Evolutionary conservation across 2,329 filamentous ascomycete genomes (phyloP).

Genomic region (Moelleriella libera): DNA sequence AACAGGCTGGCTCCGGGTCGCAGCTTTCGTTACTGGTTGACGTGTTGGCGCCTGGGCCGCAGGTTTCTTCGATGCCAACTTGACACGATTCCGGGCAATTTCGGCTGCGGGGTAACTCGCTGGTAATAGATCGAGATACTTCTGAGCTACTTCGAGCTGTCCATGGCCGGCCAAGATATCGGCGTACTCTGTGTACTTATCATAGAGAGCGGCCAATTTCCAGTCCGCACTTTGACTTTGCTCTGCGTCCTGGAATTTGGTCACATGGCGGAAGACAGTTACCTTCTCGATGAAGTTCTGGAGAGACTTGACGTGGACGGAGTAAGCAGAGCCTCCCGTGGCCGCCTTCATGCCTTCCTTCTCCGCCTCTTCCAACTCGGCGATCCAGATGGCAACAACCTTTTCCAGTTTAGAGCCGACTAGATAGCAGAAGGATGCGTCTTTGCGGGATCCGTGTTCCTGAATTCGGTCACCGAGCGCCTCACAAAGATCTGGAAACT

Average conservation of each 20-base stretch:
- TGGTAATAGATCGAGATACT: conserved; percentile 81
- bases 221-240: conserved; percentile 59
- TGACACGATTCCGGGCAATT: conserved; percentile 71
- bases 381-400: conserved; percentile 86
- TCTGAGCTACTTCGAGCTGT: conserved; percentile 72
- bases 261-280: conserved; percentile 86
- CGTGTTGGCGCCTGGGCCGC: conserved; percentile 11
- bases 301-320: conserved; percentile 74
- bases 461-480: conserved; percentile 82
- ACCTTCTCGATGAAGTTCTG: conserved; percentile 98
- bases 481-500: conserved; percentile 92
- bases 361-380: conserved; percentile 77
- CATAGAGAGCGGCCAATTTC: conserved; percentile 80
- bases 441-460: conserved; percentile 64
- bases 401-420: conserved; percentile 96
- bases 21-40: conserved; percentile 7
- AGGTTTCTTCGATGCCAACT: conserved; percentile 56
- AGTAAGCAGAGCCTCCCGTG: conserved; percentile 68
- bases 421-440: conserved; percentile 93
- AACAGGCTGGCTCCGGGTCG: conserved; percentile 12
- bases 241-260: conserved; percentile 77
- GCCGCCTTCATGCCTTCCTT: conserved; percentile 56
- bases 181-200: conserved; percentile 93
- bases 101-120: conserved; percentile 74
- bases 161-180: conserved; percentile 89